Evolutionary conservation across 2,329 filamentous ascomycete genomes (phyloP).

Genomic region (Raffaelea ambrosiae): DNA sequence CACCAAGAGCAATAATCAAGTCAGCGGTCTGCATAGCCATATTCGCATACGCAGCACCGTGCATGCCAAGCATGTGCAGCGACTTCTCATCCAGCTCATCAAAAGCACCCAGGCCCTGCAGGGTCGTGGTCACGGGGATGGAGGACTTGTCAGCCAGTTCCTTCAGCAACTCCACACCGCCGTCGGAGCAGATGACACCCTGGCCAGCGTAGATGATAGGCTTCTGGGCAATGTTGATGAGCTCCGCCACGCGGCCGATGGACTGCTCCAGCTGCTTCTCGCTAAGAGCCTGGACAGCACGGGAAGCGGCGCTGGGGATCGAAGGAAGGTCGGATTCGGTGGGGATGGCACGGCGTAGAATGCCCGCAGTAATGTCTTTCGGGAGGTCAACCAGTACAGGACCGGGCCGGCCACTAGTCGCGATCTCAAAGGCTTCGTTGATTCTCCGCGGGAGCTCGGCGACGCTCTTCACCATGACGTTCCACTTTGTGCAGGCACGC

Average conservation of each 20-base stretch:
- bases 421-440: slow-evolving; percentile 97
- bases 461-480: slow-evolving; percentile 94
- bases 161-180: slow-evolving; percentile 71
- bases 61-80: slow-evolving; percentile 98
- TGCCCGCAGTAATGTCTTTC: slow-evolving; percentile 87
- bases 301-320: slow-evolving; percentile 77
- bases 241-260: slow-evolving; percentile 66
- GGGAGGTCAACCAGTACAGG: slow-evolving; percentile 93
- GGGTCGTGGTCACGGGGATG: slow-evolving; percentile 91
- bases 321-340: slow-evolving; percentile 63
- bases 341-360: slow-evolving; percentile 77
- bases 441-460: slow-evolving; percentile 89
- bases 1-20: slow-evolving; percentile 88
- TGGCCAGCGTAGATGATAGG: slow-evolving; percentile 93
- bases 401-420: slow-evolving; percentile 85
- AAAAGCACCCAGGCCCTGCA: slow-evolving; percentile 85
- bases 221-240: slow-evolving; percentile 86
- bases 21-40: slow-evolving; percentile 97
- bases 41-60: slow-evolving; percentile 94
- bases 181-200: slow-evolving; percentile 71
- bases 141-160: slow-evolving; percentile 82
- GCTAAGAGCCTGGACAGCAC: slow-evolving; percentile 67
- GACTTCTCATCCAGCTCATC: slow-evolving; percentile 92
- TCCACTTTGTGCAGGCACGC: slow-evolving; percentile 96
- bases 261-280: slow-evolving; percentile 64